Base-by-base conservation (phyloP, 2,329 filamentous ascomycete species). In the Verticillium zaregamsianum region DNA sequence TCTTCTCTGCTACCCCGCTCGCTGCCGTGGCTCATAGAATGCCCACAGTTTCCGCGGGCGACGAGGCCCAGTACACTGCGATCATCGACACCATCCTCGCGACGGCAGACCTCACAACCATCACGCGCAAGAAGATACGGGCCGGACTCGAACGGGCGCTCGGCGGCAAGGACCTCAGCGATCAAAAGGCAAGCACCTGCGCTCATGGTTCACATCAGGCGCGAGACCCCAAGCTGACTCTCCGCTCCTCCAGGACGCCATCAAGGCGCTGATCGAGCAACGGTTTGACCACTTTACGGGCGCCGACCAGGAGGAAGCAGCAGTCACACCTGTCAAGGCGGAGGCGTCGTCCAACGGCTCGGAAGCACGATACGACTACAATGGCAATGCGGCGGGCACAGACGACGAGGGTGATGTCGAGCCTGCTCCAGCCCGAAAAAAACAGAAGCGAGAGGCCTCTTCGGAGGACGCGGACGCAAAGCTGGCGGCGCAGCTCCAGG, bases 401-500 rank as follows among this genome's bases (percentile, higher is more conserved):
- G 57, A 59, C 17, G 58, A 55, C 8, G 40, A 59, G 28, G 33
- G 25, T 2, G 54, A 49, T 15, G 15, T 49, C 33, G 33, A 52
- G 33, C 35, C 33, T 14, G 58, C 75, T 40, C 82, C 81, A 1
- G 76, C 77, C 1, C 80, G 79, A 66, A 91, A 89, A 73, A 92
- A 92, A 77, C 90, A 90, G 62, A 88, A 88, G 71, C 84, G 85
- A 54, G 83, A 86, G 32, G 79, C 79, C 15, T 77, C 80, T 40
- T 78, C 78, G 9, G 83, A 86, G 67, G 92, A 96, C 66, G 89
- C 91, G 35, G 95, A 99, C 75, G 95, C 94, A 37, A 87, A 90
- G 55, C 86, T 94, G 64, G 95, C 95, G 1, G 93, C 93, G 17
- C 87, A 90, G 73, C 82, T 99, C 39, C 95, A 99, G 76, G 94